Evolutionary conservation across 352 stramenopile species (phyloP).

Genomic region (Phytopythium montanum): DNA sequence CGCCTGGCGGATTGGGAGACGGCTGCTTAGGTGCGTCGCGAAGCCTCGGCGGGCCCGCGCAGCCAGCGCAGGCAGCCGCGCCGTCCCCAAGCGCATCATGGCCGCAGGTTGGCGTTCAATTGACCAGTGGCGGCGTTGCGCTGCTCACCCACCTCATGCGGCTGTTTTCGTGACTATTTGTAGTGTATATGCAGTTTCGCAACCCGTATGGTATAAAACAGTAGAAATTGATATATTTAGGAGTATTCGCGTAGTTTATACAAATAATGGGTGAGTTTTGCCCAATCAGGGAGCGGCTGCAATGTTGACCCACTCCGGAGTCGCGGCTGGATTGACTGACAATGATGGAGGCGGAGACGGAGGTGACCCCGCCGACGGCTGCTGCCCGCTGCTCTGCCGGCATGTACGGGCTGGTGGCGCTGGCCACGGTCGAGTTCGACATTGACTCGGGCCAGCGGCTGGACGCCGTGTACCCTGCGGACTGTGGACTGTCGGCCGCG

Average conservation of each 20-base stretch:
- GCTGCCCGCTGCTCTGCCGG: no score
- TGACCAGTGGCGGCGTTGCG: no score
- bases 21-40: conserved; percentile 19
- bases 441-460: conserved; percentile 74
- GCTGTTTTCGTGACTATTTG: no score
- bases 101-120: neutral
- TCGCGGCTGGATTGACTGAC: neutral
- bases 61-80: no score
- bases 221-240: no score
- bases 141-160: no score
- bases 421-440: conserved; percentile 81
- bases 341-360: neutral
- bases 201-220: no score
- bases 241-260: no score
- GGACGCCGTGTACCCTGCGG: conserved; percentile 51
- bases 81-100: conserved; percentile 13
- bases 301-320: neutral
- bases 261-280: neutral
- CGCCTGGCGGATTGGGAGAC: conserved; percentile 44
- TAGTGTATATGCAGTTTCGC: no score
- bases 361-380: no score
- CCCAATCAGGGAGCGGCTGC: neutral
- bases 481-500: conserved; percentile 38
- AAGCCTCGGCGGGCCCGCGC: conserved; percentile 2
- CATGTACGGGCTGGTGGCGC: conserved; percentile 46